Evolutionary conservation across 169 alveolate genomes (phyloP).

Genomic region (Babesia bigemina): DNA sequence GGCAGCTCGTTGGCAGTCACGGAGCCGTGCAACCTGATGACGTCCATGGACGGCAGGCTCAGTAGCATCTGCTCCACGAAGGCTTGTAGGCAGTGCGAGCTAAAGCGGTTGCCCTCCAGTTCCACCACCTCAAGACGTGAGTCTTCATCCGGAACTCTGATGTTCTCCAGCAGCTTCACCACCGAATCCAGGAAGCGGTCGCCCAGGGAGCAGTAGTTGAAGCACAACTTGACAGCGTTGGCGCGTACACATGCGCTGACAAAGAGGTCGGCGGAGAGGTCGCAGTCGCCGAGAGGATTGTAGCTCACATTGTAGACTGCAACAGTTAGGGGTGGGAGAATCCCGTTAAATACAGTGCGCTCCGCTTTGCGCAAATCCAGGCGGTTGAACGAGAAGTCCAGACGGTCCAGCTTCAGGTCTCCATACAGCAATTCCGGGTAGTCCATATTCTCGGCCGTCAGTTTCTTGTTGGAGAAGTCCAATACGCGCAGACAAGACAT

Average conservation of each 20-base stretch:
- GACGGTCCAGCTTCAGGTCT: slow-evolving; percentile 24
- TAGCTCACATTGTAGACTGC: slow-evolving; percentile 33
- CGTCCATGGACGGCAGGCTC: slow-evolving; percentile 29
- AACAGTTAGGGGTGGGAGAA: slow-evolving; percentile 21
- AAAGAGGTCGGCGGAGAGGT: slow-evolving; percentile 36
- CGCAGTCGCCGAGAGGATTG: slow-evolving; percentile 65
- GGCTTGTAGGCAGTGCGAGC: not conserved
- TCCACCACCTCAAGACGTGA: slow-evolving; percentile 35
- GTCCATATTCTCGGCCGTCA: slow-evolving; percentile 36
- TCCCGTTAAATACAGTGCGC: slow-evolving; percentile 24
- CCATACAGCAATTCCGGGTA: slow-evolving; percentile 26
- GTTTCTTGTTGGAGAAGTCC: slow-evolving; percentile 52
- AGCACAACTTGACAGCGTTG: slow-evolving; percentile 33
- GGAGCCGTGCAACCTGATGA: slow-evolving; percentile 37
- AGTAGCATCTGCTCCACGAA: slow-evolving; percentile 2
- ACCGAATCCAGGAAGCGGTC: slow-evolving; percentile 17
- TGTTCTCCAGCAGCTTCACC: not conserved
- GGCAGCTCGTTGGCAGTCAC: slow-evolving; percentile 1
- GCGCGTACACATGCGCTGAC: slow-evolving; percentile 11
- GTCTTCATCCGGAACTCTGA: not conserved
- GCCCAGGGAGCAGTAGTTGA: slow-evolving; percentile 47
- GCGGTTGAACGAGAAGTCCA: slow-evolving; percentile 55
- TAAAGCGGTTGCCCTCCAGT: slow-evolving; percentile 55
- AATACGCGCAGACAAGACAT: slow-evolving; percentile 27
- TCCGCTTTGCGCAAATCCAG: slow-evolving; percentile 10